Base-by-base conservation (phyloP, 805 yeast genomes). In the Lachancea meyersii region DNA sequence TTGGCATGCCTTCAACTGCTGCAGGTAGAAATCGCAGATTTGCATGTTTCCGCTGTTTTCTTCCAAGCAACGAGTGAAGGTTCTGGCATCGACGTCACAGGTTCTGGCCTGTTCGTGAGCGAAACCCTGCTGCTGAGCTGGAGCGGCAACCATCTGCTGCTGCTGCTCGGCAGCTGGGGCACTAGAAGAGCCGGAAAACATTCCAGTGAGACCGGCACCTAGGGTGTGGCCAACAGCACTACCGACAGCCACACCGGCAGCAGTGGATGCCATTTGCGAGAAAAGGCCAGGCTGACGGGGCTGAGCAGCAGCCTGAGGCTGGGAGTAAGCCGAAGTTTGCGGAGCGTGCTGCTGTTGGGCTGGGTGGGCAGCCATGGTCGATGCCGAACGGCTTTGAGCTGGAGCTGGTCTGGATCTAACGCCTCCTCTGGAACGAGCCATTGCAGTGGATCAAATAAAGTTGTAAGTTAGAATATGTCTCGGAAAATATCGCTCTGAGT, bases 241-340 rank as follows among this genome's bases (percentile, higher is more conserved):
- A 58, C 98, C 98, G 44, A 93, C 97, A 42, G 97, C 98, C 35
- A 93, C 98, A 80, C 98, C 98, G 38, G 97, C 98, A 43, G 98
- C 98, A 38, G 98, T 93, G 37, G 95, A 75, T 31, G 97, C 97
- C 98, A 93, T 93, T 70, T 93, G 95, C 47, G 91, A 85, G 58
- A 91, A 89, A 63, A 91, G 57, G 57, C 97, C 97, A 37, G 97
- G 97, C 56, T 74, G 77, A 54, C 58, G 60, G 31, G 77, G 75
- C 60, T 72, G 82, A 41, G 75, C 69, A 35, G 75, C 68, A 28
- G 63, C 49, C 17, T 47, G 47, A 61, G 75, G 79, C 59, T 76
- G 76, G 50, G 80, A 56, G 49, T 64, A 60, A n/a, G 64, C 57
- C 20, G 61, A 64, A 47, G 56, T 64, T 38, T 52, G 63, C 43